Evolutionary conservation across 1,284 basidiomycete species (phyloP), one percentile per base, ranked within the genome.

Genomic region (Moesziomyces sp.): DNA sequence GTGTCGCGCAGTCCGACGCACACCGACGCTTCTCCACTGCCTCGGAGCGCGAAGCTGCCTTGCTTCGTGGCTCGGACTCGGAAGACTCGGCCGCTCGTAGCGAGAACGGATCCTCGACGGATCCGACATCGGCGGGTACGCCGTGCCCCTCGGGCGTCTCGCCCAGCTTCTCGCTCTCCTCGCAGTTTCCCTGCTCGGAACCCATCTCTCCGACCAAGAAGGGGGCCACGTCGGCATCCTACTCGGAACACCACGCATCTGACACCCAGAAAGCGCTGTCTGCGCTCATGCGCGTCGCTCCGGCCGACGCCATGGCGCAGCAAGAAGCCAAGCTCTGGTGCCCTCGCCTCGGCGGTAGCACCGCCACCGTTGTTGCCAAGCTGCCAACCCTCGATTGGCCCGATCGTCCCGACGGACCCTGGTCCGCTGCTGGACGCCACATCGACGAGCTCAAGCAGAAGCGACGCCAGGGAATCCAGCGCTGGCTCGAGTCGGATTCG

Each of bases 301-400:
- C 40, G 16, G 30, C 16, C 21, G 50, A 63, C 11, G 56, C 18
- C 38, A 16, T n/a, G 26, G 35, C 34, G 30, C 54, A 66, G 45
- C 44, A 45, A 10, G 56, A 66, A 16, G 57, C 50, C 44, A 56
- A 62, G 46, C 24, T 48, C 19, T 51, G 62, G 44, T 55, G 58
- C 40, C 72, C 72, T 19, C 58, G 60, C 13, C 72, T 74, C 16
- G 68, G 73, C 38, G 66, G 64, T 16, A 66, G 59, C 46, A 34
- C 21, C 19, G 40, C 35, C 44, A 40, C 42, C 16, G 18, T 34
- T 35, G 18, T 16, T 40, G 55, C 52, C 47, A 49, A 56, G 14
- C 58, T 77, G 21, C 75, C 75, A 21, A 71, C 62, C 7, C 68
- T 74, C 23, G 72, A 77, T 52, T 74, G 71, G 71, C 75, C 75